Conservation (phyloP, 2,329 filamentous ascomycete genomes). For the Chaetomiaceae sp. region DNA sequence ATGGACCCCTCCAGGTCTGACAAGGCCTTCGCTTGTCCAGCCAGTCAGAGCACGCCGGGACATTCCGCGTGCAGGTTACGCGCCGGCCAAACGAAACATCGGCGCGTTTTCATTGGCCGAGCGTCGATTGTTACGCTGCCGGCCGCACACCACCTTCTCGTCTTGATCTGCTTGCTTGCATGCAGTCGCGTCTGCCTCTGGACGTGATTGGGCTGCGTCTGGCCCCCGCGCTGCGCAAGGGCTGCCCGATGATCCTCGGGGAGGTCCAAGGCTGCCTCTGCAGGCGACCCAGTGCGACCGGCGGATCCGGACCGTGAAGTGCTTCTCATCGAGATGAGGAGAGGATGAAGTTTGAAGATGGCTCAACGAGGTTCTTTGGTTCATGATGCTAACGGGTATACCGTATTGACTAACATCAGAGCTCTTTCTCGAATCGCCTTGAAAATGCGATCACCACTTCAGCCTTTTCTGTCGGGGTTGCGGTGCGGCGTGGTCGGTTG, state of each 20-base stretch:
- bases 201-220: constrained; percentile 16
- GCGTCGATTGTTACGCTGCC: constrained; percentile 3
- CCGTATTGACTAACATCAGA: no score
- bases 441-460: no score
- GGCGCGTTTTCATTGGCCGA: constrained; percentile 16
- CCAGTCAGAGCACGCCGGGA: constrained; percentile 17
- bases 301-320: background rate
- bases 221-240: background rate
- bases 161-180: constrained; percentile 3
- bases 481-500: background rate
- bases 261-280: constrained; percentile 8
- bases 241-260: constrained; percentile 1
- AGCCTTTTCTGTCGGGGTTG: no score
- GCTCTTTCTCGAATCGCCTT: no score
- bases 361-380: no score
- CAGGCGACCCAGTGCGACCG: constrained; percentile 16
- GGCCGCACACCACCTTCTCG: constrained; percentile 8
- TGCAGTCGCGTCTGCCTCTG: constrained; percentile 6
- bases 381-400: no score
- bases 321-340: background rate
- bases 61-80: constrained; percentile 19
- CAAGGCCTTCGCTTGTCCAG: constrained; percentile 16
- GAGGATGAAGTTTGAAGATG: background rate
- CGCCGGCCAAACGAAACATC: constrained; percentile 23
- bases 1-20: background rate